Evolutionary conservation across 2,329 filamentous ascomycete species (phyloP), one percentile per base, ranked within the genome.

Genomic region (Fragosphaeria purpurea): DNA sequence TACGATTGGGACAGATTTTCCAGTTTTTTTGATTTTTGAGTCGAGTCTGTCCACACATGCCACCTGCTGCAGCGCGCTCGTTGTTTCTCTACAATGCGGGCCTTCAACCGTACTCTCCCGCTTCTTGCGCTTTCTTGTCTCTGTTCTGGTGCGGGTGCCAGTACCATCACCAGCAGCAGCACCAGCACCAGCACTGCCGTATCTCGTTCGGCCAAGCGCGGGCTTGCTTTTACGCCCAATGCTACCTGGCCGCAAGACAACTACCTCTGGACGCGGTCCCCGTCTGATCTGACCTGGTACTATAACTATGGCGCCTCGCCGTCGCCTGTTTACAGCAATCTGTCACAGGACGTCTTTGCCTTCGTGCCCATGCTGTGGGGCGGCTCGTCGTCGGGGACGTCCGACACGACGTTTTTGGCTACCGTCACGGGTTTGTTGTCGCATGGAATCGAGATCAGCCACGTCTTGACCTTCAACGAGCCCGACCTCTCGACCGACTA

Each of bases 311-410:
- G 68, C 32, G 61, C 71, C 22, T 62, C 65, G 4, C 85, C 86
- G 1, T 78, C 81, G 0, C 55, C 72, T 0, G 68, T 68, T 41
- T 83, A 75, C 61, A 56, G 64, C 41, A 64, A 71, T 46, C 60
- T 72, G 34, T 58, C 73, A 0, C 76, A 82, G 58, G 67, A 70
- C 11, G 65, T 73, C 11, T 79, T 91, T 58, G 75, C 86, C 63
- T 93, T 88, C 64, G 81, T 91, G 1, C 86, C 87, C 47, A 88
- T 89, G 86, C 76, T 89, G 53, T 91, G 83, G 83, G 85, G 85
- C 35, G 70, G 22, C 22, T 22, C 77, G 8, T 67, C 70, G 4
- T 53, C 65, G 0, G 62, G 72, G 51, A 63, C 68, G 33, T 67
- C 71, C 50, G 73, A 78, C 61, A 80, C 75, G 0, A 70, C 72